Base-by-base conservation (phyloP, 257 asterid genomes). In the Rehmannia glutinosa region DNA sequence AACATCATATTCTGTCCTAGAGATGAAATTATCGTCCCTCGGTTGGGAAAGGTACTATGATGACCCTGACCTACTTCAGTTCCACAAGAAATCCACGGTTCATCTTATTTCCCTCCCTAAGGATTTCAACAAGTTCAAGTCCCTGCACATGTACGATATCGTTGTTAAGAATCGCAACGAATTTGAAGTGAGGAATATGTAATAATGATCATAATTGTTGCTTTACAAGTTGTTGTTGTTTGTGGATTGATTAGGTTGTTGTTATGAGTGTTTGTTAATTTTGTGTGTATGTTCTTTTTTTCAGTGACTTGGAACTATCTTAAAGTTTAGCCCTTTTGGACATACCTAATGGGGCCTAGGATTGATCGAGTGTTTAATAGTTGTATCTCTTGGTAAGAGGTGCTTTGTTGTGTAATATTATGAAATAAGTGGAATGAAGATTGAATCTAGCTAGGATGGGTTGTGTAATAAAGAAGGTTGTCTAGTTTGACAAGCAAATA, bases 101-200 rank as follows among this genome's bases (percentile, higher is more conserved):
- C 77, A 83, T 60, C 82, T 80, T 1, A 83, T 83, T 12, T 83
- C 86, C 4, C 86, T 83, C 39, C 86, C 86, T 1, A 83, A 55
- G 58, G 82, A 83, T 13, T 83, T 83, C 75, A 69, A 28, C 75
- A 83, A 59, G 82, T 77, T 83, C 76, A 83, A 77, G 20, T 78
- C 88, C 77, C 73, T 83, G 52, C 82, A 83, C 70, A 82, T 80
- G 87, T 82, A 71, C 36, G 85, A 79, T 56, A 80, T 80, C 51
- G 83, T 82, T 5, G 81, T 83, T 69, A 83, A 83, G 79, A 83
- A 80, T 68, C 80, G 84, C 11, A 75, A 77, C 58, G 76, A 62
- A 42, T 80, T 83, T 12, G 82, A 73, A 75, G 88, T 80, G n/a
- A 73, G 79, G 56, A 80, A 78, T 63, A 47, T 54, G 57, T 19